Evolutionary conservation across 176 grass and related monocot species (phyloP), one percentile per base, ranked within the genome.

Genomic region (Triticum dicoccoides): DNA sequence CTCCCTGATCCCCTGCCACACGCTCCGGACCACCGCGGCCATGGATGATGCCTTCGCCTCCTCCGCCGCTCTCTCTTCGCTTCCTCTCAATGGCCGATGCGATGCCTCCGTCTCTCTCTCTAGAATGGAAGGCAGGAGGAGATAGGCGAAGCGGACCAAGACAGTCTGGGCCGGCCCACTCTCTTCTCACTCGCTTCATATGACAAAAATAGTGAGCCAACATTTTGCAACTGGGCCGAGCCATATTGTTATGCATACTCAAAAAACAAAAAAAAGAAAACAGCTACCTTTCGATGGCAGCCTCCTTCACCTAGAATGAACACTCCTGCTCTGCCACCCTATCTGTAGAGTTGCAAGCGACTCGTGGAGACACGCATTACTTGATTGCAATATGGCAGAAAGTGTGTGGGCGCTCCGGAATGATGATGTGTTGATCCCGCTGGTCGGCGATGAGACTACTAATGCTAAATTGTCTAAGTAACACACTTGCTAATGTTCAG

Each of bases 21-120:
- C 87, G 78, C 88, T 90, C 54, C 92, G 88, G 63, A 92, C 88
- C 71, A 94, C 93, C 87, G 92, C 89, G 32, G 92, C 93, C 96
- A 94, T 98, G 80, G 78, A 45, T 33, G 47, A 56, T 76, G 9
- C 73, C 73, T 52, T 76, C 61, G 61, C 78, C 34, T 61, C 52
- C 76, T 37, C 32, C 58, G 58, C 77, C 58, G 35, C 56, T 80
- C 78, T 10, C 24, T 7, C 73, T 76, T 29, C 39, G 41, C 17
- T 74, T 29, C 1, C 73, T 30, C 25, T 20, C 14, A n/a, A 70
- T 71, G 29, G 74, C 32, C 73, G 24, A 75, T 30, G 41, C 13
- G 72, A 51, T 29, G 72, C 77, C 56, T 61, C 76, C 8, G 4
- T 17, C 20, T 44, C 32, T 79, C 39, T 45, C 69, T 52, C 47